A percentile compares a stretch with the other conserved stretches of the same genome.
phyloP scores from a whole-genome alignment of 2,329 filamentous ascomycete genomes.

The Botrytis cinerea region DNA sequence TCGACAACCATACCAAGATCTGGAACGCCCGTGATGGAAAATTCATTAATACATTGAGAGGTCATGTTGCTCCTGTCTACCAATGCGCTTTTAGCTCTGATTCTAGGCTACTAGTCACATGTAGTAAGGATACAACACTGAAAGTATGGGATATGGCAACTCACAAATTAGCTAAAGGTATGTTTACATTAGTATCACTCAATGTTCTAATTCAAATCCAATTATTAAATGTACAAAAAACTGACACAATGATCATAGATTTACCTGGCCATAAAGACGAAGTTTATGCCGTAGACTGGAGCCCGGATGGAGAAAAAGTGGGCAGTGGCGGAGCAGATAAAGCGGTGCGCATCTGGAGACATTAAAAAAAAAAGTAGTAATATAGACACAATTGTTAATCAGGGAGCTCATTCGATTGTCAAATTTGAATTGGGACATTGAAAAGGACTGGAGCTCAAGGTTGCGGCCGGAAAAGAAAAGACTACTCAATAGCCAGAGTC shows the following conservation, averaged over 20 bases:
- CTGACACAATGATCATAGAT: slow-evolving; percentile 53
- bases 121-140: slow-evolving; percentile 83
- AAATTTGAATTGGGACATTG: background rate
- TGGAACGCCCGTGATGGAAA: slow-evolving; percentile 77
- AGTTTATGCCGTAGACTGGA: slow-evolving; percentile 95
- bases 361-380: slow-evolving; percentile 45
- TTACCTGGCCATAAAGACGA: slow-evolving; percentile 89
- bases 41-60: slow-evolving; percentile 84
- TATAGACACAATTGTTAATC: background rate
- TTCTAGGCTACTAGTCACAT: slow-evolving; percentile 83
- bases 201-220: slow-evolving; percentile 7
- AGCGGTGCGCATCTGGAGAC: slow-evolving; percentile 66
- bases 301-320: slow-evolving; percentile 83
- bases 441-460: background rate
- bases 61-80: slow-evolving; percentile 89
- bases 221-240: background rate
- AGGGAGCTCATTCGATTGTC: background rate
- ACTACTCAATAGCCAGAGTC: background rate
- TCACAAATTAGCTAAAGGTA: slow-evolving; percentile 67
- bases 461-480: background rate
- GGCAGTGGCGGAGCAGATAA: slow-evolving; percentile 94
- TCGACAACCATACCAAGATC: slow-evolving; percentile 93
- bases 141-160: slow-evolving; percentile 93
- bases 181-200: slow-evolving; percentile 18
- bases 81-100: slow-evolving; percentile 92